These are phyloP conservation scores for Fomitopsis serialis DNA, from an alignment of 768 basidiomycete genomes.

Conservation along the genomic window DNA sequence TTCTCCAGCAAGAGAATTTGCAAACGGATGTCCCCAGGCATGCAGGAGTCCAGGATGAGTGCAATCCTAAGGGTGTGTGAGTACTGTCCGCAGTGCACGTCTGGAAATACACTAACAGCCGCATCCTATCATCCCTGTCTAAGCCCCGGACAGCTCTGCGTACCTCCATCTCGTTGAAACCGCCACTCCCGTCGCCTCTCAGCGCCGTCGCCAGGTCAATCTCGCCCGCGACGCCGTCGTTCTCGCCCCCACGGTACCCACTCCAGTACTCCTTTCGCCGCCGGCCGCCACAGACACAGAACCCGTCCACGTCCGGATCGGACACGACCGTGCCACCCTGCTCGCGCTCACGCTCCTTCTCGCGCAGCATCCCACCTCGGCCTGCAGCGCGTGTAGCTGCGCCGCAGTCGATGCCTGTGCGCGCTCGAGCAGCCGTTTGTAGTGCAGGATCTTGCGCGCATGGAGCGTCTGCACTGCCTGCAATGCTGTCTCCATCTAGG, in stretches of 20 bases:
- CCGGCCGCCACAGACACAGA: constrained; percentile 54
- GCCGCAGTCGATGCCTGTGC: constrained; percentile 75
- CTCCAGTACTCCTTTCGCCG: constrained; percentile 68
- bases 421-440: constrained; percentile 76
- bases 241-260: constrained; percentile 50
- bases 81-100: background rate
- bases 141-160: constrained; percentile 57
- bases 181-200: constrained; percentile 41
- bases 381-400: constrained; percentile 82
- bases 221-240: constrained; percentile 41
- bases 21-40: constrained; percentile 80
- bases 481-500: constrained; percentile 41
- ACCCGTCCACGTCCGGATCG: constrained; percentile 21
- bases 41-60: constrained; percentile 63
- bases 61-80: constrained; percentile 36
- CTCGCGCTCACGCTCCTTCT: constrained; percentile 27
- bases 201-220: constrained; percentile 46
- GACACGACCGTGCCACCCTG: constrained; percentile 16
- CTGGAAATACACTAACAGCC: constrained; percentile 48
- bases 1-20: constrained; percentile 84
- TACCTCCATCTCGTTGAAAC: constrained; percentile 67
- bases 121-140: constrained; percentile 63
- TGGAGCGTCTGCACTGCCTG: constrained; percentile 37
- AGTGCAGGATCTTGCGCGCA: constrained; percentile 56
- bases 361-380: constrained; percentile 67